Percentiles rank a stretch among this genome's conserved stretches.
phyloP scores from a whole-genome alignment of 345 rosid genomes.

The Ailanthus altissimus region DNA sequence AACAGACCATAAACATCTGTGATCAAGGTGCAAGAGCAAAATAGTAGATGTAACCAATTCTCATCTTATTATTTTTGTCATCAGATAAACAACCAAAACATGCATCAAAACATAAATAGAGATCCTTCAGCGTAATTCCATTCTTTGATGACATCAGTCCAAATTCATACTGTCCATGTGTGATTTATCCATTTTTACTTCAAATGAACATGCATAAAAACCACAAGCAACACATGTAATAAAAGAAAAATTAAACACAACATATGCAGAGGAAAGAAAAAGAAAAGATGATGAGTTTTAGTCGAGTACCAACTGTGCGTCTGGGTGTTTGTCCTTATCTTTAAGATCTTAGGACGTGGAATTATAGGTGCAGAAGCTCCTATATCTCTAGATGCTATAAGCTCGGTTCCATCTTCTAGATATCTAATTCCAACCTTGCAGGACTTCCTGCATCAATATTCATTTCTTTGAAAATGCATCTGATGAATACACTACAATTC shows the following conservation, averaged over 20 bases:
- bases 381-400: constrained; percentile 83
- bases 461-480: constrained; percentile 9
- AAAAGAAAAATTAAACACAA: constrained; percentile 4
- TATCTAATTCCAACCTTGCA: constrained; percentile 81
- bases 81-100: background rate
- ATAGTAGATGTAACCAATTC: background rate
- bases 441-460: constrained; percentile 57
- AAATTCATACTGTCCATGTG: background rate
- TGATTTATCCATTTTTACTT: background rate
- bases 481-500: background rate
- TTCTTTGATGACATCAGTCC: background rate
- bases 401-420: constrained; percentile 96
- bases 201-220: background rate
- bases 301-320: constrained; percentile 67
- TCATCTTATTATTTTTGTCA: background rate
- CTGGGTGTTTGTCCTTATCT: constrained; percentile 85
- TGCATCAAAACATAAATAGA: background rate
- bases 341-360: constrained; percentile 95
- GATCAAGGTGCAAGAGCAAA: too few species aligned
- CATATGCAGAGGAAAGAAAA: background rate
- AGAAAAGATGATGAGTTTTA: constrained; percentile 9
- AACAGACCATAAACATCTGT: too few species aligned
- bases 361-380: constrained; percentile 86
- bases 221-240: background rate
- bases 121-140: background rate